phyloP scores from a whole-genome alignment of 2,329 filamentous ascomycete species.

The Cercospora sesami region DNA sequence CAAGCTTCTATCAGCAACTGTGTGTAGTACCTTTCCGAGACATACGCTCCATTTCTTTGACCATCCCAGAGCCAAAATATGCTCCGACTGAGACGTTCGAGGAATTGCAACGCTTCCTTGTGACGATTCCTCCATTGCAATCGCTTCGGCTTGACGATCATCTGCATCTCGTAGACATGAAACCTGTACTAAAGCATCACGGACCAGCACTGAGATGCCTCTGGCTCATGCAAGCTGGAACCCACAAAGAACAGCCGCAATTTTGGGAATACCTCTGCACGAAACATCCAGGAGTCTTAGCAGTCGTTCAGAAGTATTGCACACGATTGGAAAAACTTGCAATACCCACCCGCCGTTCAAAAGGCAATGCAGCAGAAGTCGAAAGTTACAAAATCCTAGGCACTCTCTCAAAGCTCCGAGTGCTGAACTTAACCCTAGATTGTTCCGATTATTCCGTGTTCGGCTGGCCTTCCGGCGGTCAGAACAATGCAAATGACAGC shows the following conservation, averaged over 20 bases:
- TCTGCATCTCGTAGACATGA: background rate
- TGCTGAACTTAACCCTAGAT: background rate
- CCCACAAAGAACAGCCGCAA: too few species aligned
- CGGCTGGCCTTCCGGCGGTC: too few species aligned
- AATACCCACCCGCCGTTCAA: background rate
- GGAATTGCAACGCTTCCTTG: background rate
- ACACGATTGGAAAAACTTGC: background rate
- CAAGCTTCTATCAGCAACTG: background rate
- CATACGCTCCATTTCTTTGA: background rate
- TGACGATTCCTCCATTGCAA: background rate
- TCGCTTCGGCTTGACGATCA: background rate
- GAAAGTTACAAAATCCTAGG: background rate
- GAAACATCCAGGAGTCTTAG: background rate
- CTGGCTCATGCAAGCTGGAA: background rate
- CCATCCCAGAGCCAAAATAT: background rate
- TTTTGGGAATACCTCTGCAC: background rate
- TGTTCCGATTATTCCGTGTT: background rate
- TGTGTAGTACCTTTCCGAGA: background rate
- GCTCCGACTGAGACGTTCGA: background rate
- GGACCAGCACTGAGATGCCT: background rate
- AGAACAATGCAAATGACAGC: too few species aligned
- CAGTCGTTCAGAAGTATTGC: background rate
- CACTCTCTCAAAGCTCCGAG: background rate
- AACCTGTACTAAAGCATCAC: background rate
- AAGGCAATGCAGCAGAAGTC: background rate